phyloP scores from a whole-genome alignment of 768 basidiomycete species.

The Ramaria rubella region DNA sequence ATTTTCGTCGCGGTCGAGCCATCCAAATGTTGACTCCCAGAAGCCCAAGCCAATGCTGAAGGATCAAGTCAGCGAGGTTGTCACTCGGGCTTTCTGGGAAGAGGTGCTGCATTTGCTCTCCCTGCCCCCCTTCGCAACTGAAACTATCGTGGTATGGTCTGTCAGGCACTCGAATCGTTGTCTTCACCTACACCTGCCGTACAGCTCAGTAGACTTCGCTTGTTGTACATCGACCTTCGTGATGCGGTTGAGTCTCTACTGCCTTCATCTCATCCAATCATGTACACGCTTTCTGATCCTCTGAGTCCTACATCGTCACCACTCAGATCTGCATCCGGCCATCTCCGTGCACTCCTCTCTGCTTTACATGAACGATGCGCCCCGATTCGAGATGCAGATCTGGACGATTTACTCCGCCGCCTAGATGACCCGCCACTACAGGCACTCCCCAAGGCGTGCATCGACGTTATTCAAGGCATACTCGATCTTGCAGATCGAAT shows the following conservation, averaged over 20 bases:
- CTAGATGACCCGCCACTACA: constrained; percentile 29
- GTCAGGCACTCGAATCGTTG: constrained; percentile 49
- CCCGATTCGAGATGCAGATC: constrained; percentile 50
- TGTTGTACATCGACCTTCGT: constrained; percentile 48
- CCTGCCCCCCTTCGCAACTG: not conserved
- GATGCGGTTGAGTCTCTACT: constrained; percentile 44
- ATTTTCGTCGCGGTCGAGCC: constrained; percentile 32
- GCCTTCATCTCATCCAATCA: constrained; percentile 44
- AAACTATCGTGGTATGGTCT: constrained; percentile 17
- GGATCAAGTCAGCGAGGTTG: constrained; percentile 39
- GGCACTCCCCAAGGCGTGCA: constrained; percentile 41
- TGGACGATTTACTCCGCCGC: constrained; percentile 38
- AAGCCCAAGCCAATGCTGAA: constrained; percentile 33
- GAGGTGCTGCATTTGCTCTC: constrained; percentile 37
- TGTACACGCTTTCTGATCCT: constrained; percentile 49
- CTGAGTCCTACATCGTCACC: constrained; percentile 65
- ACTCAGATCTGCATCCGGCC: constrained; percentile 46
- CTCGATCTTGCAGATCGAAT: constrained; percentile 53
- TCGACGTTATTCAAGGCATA: constrained; percentile 41
- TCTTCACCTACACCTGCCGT: constrained; percentile 51
- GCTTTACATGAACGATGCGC: constrained; percentile 58
- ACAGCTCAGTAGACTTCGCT: constrained; percentile 54
- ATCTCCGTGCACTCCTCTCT: constrained; percentile 48
- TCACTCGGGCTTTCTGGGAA: constrained; percentile 68
- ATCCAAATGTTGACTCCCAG: constrained; percentile 15